Evolutionary conservation across 2,329 filamentous ascomycete genomes (phyloP), one percentile per base, ranked within the genome.

Genomic region (Lanzia echinophila): DNA sequence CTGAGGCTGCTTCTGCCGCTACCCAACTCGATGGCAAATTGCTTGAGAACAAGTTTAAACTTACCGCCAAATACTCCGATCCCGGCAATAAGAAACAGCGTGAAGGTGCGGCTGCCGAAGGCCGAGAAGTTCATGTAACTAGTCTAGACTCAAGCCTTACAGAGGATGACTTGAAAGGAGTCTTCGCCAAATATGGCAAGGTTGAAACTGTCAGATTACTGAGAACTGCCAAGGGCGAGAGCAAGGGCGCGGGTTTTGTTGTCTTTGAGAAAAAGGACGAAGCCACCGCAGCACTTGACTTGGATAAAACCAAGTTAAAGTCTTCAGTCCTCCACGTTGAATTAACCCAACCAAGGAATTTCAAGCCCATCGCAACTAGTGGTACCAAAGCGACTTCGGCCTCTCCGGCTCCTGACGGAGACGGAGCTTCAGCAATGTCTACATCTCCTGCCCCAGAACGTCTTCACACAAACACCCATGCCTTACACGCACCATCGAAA

Each of bases 11-110:
- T 0, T 77, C 82, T 38, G 82, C 80, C 47, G 91, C 91, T 1
- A 86, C 84, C 0, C 73, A 81, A 55, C 79, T 96, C 47, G 79
- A 96, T 65, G 86, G 86, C 24, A 84, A 78, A 54, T 68, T 83
- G 20, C 71, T 95, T 0, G 86, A 86, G 22, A 82, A 82, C 24
- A 79, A 81, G 28, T 84, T 84, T 61, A 83, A 79, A 60, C 76
- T 99, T 1, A 71, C 84, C 39, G 87, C 83, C 8, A 90, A 90
- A 70, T 88, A 95, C 61, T 97, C 94, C 0, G 83, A 97, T 64
- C 94, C 94, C 0, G 72, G 74, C 8, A 79, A 80, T 31, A 92
- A 88, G 69, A 90, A 95, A 69, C 77, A 81, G 41, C 87, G 94
- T 20, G 81, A 86, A 55, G 90, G 90, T 20, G 84, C 91, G 10